Evolutionary conservation across 495 filamentous ascomycete species (phyloP).

Genomic region (Aspergillus sclerotioniger): DNA sequence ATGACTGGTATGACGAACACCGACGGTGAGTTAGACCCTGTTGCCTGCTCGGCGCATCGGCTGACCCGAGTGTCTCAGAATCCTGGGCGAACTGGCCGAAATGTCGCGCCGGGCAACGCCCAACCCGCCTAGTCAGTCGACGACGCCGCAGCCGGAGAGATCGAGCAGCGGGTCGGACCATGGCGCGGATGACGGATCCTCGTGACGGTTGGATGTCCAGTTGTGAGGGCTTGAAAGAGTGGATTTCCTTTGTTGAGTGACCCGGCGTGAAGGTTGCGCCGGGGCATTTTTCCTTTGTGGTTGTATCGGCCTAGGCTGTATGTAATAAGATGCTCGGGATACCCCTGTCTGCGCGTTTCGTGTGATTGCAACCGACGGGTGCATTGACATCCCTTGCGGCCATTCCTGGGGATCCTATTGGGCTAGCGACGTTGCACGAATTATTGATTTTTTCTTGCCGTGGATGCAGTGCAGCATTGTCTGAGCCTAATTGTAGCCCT

Average conservation of each 20-base stretch:
- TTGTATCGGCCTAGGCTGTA: conserved; percentile 36
- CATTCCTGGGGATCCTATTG: conserved; percentile 4
- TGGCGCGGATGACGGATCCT: conserved; percentile 4
- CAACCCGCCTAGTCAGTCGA: conserved; percentile 31
- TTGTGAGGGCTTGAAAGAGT: conserved; percentile 14
- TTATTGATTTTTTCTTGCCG: not conserved
- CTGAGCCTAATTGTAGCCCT: no score
- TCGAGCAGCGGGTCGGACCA: conserved; percentile 23
- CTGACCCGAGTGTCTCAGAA: conserved; percentile 23
- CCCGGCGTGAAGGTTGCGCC: not conserved
- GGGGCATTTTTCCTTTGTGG: conserved; percentile 17
- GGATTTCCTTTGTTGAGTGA: conserved; percentile 21
- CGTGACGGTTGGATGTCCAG: conserved; percentile 23
- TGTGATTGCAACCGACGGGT: not conserved
- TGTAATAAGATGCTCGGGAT: conserved; percentile 45
- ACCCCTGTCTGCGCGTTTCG: conserved; percentile 24
- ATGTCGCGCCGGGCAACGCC: conserved; percentile 37
- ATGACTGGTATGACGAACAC: conserved; percentile 49
- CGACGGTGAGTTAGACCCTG: conserved; percentile 33
- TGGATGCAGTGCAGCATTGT: not conserved
- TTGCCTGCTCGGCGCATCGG: not conserved
- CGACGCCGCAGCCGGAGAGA: conserved; percentile 32
- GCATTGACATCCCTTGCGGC: not conserved
- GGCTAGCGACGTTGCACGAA: conserved; percentile 1
- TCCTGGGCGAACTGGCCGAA: conserved; percentile 43